Evolutionary conservation across 2,329 filamentous ascomycete species (phyloP).

Genomic region (Dactylella cylindrospora): DNA sequence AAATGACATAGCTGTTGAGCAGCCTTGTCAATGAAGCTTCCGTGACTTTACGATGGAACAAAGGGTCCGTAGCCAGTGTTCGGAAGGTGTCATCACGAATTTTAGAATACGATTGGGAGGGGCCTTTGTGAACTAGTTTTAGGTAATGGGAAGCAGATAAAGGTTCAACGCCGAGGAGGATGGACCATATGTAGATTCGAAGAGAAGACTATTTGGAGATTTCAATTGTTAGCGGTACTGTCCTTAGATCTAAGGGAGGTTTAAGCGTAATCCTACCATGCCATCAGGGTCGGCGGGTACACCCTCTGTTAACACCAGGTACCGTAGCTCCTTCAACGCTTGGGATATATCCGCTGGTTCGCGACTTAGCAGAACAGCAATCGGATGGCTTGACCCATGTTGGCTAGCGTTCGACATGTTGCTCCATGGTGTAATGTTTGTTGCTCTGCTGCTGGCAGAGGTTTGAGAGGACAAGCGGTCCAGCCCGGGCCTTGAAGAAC

Average conservation of each 20-base stretch:
- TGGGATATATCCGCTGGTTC: conserved; percentile 50
- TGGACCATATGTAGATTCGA: conserved; percentile 94
- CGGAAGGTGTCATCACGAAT: conserved; percentile 98
- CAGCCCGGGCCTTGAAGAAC: conserved; percentile 27
- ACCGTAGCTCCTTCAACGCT: conserved; percentile 55
- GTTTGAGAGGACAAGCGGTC: conserved; percentile 33
- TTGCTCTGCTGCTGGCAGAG: conserved; percentile 30
- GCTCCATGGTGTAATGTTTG: conserved; percentile 22
- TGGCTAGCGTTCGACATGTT: conserved; percentile 14
- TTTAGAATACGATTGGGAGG: conserved; percentile 92
- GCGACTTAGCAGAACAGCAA: conserved; percentile 46
- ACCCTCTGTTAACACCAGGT: conserved; percentile 57
- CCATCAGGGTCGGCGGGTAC: conserved; percentile 59
- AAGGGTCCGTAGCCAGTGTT: conserved; percentile 91
- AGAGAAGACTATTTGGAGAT: conserved; percentile 69
- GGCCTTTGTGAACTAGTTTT: conserved; percentile 83
- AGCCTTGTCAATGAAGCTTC: conserved; percentile 93
- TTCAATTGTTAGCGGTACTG: conserved; percentile 19
- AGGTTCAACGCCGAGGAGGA: conserved; percentile 83
- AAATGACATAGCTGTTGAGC: conserved; percentile 67
- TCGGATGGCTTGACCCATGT: conserved; percentile 35
- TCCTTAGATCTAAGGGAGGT: not conserved
- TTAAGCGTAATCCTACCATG: conserved; percentile 53
- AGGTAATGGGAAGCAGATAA: conserved; percentile 86
- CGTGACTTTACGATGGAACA: conserved; percentile 91